Conservation (phyloP, 2,329 filamentous ascomycete genomes). For the Ophiostoma piceae region DNA sequence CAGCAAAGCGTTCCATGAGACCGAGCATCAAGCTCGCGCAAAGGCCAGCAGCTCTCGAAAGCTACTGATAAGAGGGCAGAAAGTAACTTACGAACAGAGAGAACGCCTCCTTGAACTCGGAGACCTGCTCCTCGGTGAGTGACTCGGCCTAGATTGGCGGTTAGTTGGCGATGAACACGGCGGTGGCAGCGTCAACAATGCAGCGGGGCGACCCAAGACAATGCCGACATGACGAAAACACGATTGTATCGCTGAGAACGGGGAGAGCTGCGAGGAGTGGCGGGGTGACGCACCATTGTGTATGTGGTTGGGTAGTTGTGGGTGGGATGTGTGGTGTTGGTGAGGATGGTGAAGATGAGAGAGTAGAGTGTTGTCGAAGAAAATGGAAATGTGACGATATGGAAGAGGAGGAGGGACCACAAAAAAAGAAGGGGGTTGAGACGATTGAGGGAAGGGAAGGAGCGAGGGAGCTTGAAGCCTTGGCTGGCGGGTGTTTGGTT, state of each 20-base stretch:
- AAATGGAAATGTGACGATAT: constrained; percentile 15
- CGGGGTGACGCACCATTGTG: constrained; percentile 15
- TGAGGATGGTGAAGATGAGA: background rate
- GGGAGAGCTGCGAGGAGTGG: background rate
- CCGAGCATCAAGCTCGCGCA: constrained; percentile 13
- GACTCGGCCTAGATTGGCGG: constrained; percentile 71
- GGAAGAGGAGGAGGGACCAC: constrained; percentile 15
- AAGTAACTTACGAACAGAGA: constrained; percentile 86
- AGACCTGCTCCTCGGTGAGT: constrained; percentile 99
- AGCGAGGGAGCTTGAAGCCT: constrained; percentile 23
- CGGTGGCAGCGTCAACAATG: constrained; percentile 1
- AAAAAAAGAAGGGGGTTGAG: constrained; percentile 19
- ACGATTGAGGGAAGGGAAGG: constrained; percentile 18
- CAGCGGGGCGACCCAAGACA: background rate
- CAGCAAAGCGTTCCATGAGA: constrained; percentile 12
- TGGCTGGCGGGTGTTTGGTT: constrained; percentile 12
- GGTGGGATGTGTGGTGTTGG: background rate
- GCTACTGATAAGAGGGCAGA: constrained; percentile 17
- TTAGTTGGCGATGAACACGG: constrained; percentile 11
- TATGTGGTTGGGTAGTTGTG: constrained; percentile 3
- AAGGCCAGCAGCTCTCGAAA: background rate
- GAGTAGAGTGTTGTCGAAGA: constrained; percentile 13
- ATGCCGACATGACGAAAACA: background rate
- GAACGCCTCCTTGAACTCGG: constrained; percentile 99
- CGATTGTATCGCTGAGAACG: background rate